Conservation (phyloP, 225 moss, liverwort and hornwort genomes). For the Ulota crispa region DNA sequence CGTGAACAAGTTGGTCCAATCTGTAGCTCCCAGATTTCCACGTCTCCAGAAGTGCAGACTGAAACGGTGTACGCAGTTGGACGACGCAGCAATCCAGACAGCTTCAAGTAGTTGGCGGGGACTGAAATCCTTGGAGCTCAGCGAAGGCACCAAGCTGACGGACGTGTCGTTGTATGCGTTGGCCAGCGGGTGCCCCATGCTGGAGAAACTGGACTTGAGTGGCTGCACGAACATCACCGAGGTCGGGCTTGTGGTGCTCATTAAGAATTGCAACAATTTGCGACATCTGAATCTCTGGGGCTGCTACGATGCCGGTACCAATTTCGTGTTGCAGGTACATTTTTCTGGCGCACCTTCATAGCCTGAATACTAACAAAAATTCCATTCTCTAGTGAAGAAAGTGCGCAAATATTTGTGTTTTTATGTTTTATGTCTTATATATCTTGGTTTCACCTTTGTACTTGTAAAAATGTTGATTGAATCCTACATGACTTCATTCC, state of each 20-base stretch:
- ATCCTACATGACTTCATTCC: no score
- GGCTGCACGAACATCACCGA: conserved; percentile 72
- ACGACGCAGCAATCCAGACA: conserved; percentile 69
- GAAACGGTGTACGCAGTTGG: conserved; percentile 54
- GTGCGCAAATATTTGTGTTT: neutral
- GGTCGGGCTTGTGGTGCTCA: conserved; percentile 66
- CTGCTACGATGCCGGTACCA: conserved; percentile 73
- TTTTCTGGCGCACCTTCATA: neutral
- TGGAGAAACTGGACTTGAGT: conserved; percentile 86
- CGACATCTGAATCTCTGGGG: conserved; percentile 85
- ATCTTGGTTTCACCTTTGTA: no score
- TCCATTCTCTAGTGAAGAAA: neutral
- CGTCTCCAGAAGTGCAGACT: conserved; percentile 75
- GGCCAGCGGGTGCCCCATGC: conserved; percentile 66
- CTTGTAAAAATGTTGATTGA: no score
- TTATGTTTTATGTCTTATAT: neutral
- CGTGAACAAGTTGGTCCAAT: conserved; percentile 79
- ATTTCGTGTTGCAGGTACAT: conserved; percentile 56
- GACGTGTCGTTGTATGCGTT: conserved; percentile 69
- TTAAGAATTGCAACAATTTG: conserved; percentile 66
- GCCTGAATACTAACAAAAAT: neutral
- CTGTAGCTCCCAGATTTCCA: conserved; percentile 81
- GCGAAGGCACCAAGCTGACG: conserved; percentile 59
- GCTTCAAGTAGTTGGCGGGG: conserved; percentile 67
- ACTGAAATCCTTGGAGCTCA: conserved; percentile 70